These are phyloP conservation scores for Juglanconis sp. DNA, from an alignment of 2,329 filamentous ascomycete genomes.

Conservation along the genomic window DNA sequence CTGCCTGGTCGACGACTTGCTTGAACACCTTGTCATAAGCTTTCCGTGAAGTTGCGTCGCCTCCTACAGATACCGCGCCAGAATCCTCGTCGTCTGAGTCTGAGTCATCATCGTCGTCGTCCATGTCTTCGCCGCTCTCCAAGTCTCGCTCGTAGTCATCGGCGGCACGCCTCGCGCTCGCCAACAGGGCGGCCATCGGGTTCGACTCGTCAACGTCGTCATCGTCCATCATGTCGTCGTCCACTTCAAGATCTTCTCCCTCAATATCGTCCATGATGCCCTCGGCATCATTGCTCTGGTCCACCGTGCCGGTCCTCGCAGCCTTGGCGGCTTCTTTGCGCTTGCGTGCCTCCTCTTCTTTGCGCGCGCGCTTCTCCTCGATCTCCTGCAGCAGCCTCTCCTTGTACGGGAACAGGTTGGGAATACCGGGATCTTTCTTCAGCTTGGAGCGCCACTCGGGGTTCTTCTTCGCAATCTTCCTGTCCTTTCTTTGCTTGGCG, in stretches of 20 bases:
- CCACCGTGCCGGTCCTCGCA: constrained; percentile 51
- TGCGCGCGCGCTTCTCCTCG: constrained; percentile 78
- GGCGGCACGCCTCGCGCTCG: constrained; percentile 76
- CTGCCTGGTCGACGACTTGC: constrained; percentile 81
- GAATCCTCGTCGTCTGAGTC: constrained; percentile 55
- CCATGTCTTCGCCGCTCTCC: constrained; percentile 55
- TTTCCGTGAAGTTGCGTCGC: constrained; percentile 67
- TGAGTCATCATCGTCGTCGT: constrained; percentile 36
- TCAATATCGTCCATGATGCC: constrained; percentile 43
- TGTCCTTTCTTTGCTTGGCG: constrained; percentile 85
- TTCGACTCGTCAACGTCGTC: constrained; percentile 68
- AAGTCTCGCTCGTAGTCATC: constrained; percentile 68
- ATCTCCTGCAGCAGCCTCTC: constrained; percentile 92
- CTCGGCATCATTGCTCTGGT: constrained; percentile 39
- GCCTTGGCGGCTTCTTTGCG: constrained; percentile 71
- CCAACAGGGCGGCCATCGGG: constrained; percentile 87
- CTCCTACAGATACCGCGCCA: constrained; percentile 47
- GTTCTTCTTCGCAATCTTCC: constrained; percentile 91
- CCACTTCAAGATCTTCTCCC: constrained; percentile 43
- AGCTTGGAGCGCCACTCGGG: constrained; percentile 92
- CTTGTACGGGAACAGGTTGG: constrained; percentile 97
- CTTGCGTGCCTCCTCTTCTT: constrained; percentile 73
- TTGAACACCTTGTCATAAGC: constrained; percentile 97
- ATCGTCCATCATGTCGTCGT: constrained; percentile 47
- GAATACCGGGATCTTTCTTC: constrained; percentile 97